Conservation (phyloP, 768 basidiomycete genomes). For the Mycena metata region DNA sequence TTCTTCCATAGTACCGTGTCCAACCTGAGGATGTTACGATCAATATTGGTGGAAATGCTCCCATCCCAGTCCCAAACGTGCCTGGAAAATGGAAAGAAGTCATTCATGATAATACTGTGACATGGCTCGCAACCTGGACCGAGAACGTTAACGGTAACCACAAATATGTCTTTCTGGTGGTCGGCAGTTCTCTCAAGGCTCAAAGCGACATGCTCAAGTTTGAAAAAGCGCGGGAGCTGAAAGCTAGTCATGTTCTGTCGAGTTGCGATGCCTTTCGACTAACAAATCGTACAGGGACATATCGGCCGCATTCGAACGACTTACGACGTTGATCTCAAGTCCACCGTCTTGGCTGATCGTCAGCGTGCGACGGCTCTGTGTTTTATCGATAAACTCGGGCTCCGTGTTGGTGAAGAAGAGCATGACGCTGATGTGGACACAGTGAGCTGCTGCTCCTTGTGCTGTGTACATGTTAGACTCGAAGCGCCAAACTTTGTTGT, state of each 20-base stretch:
- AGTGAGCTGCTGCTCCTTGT: slow-evolving; percentile 97
- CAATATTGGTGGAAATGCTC: slow-evolving; percentile 88
- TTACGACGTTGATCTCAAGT: slow-evolving; percentile 86
- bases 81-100: slow-evolving; percentile 94
- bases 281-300: slow-evolving; percentile 69
- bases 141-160: slow-evolving; percentile 96
- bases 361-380: slow-evolving; percentile 99
- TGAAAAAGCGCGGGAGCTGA: slow-evolving; percentile 96
- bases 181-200: slow-evolving; percentile 97
- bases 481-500: slow-evolving; percentile 88
- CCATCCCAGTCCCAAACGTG: slow-evolving; percentile 87
- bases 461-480: slow-evolving; percentile 96
- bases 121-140: slow-evolving; percentile 99
- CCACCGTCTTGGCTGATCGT: slow-evolving; percentile 93
- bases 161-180: slow-evolving; percentile 98
- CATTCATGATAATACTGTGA: slow-evolving; percentile 94
- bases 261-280: not conserved
- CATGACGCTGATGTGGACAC: slow-evolving; percentile 99
- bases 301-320: slow-evolving; percentile 93
- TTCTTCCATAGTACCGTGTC: slow-evolving; percentile 75
- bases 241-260: slow-evolving; percentile 63
- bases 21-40: slow-evolving; percentile 95
- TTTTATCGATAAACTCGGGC: slow-evolving; percentile 96
- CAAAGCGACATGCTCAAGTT: slow-evolving; percentile 99
- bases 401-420: slow-evolving; percentile 99